Base-by-base conservation (phyloP, 1,139 yeast genomes). In the Nadsonia commutata region DNA sequence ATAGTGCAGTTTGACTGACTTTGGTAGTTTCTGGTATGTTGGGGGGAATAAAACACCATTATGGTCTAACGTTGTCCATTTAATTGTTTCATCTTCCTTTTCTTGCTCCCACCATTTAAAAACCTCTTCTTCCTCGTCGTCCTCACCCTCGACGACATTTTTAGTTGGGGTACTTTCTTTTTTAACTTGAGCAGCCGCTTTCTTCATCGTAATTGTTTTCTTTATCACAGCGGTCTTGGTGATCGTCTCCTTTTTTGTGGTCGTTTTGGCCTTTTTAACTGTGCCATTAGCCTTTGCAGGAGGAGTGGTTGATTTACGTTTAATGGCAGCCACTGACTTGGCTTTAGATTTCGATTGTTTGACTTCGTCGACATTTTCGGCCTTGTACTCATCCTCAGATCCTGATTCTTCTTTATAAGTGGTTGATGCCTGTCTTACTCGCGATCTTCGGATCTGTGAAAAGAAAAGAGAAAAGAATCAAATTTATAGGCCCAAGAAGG, bases 1-100 rank as follows among this genome's bases (percentile, higher is more conserved):
- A 56, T 88, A 88, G 49, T 74, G 70, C 46, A 90, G 58, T 56
- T 81, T 83, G 40, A 86, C 82, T 53, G 75, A 72, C n/a, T 75
- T 66, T 0, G 97, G 97, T 38, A 90, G 64, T 9, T 93, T 88
- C 56, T 80, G 86, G 61, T 90, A 88, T 8, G 76, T 80, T 1
- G 97, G 96, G 2, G 98, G 97, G 55, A 90, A 88, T 41, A 88
- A 64, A 9, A 90, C 96, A 53, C 97, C 98, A 53, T 74, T 78
- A 59, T 90, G 97, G 49, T 76, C 85, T 44, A 90, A 66, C 1
- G 88, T 72, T 37, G 75, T 79, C 98, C 97, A 90, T 58, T 85
- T 84, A 46, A 79, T 70, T 40, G 80, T 75, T 17, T 80, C 90
- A 55, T 85, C 86, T 43, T 79, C 78, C 40, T 71, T 71, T 40